Evolutionary conservation across 2,329 filamentous ascomycete genomes (phyloP).

Genomic region (Colletotrichum sp.): DNA sequence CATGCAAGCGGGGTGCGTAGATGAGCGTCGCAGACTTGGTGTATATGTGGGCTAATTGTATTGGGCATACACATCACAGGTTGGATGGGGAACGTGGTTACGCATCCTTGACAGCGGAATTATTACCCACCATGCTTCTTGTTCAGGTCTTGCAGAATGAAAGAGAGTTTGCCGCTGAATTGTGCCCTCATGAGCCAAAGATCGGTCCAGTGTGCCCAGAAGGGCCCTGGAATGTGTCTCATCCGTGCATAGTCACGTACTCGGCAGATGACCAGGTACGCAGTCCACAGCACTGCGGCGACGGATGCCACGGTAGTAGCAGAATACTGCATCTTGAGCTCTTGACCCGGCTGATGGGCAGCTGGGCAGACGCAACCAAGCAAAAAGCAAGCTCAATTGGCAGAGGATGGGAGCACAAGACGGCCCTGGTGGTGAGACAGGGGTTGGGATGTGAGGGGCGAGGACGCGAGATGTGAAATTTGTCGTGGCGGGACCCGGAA

Average conservation of each 20-base stretch:
- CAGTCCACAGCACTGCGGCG: neutral
- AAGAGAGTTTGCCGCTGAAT: constrained; percentile 26
- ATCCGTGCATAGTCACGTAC: constrained; percentile 22
- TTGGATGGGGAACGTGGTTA: neutral
- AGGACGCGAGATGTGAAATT: neutral
- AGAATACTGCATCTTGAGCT: neutral
- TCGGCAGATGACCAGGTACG: neutral
- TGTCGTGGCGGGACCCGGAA: neutral
- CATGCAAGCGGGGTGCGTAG: neutral
- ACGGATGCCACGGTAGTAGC: neutral
- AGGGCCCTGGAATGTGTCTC: constrained; percentile 32
- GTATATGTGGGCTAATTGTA: neutral
- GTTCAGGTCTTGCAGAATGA: constrained; percentile 25
- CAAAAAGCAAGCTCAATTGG: neutral
- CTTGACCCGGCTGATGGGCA: neutral
- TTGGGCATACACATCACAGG: neutral
- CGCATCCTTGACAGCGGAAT: neutral
- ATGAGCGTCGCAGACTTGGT: neutral
- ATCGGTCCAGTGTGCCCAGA: constrained; percentile 29
- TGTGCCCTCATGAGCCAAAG: constrained; percentile 30
- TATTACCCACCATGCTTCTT: constrained; percentile 25
- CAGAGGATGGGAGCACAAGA: neutral
- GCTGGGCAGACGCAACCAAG: neutral
- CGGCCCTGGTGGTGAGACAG: neutral
- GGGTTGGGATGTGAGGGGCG: neutral